These are phyloP conservation scores for Trichodelitschia bisporula DNA, from an alignment of 495 filamentous ascomycete species.

Conservation along the genomic window DNA sequence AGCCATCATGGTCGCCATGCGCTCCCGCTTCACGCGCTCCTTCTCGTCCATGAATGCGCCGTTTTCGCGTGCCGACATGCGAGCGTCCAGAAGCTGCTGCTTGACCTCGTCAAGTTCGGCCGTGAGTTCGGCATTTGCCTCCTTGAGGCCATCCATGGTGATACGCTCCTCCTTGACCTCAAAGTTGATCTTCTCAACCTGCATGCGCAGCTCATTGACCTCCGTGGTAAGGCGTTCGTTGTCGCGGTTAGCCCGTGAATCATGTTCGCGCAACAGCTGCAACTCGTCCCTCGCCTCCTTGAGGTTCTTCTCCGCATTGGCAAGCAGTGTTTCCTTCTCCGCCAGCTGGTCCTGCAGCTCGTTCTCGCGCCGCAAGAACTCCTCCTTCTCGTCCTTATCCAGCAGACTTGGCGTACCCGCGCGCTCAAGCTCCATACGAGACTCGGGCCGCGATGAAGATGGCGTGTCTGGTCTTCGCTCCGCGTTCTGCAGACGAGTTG, in stretches of 20 bases:
- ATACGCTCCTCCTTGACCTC: conserved; percentile 92
- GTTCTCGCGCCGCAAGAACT: conserved; percentile 86
- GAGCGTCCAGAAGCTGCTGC: conserved; percentile 83
- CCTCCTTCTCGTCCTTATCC: conserved; percentile 91
- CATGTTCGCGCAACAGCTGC: conserved; percentile 53
- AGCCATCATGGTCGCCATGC: conserved; percentile 99
- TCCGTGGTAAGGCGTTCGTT: conserved; percentile 69
- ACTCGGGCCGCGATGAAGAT: conserved; percentile 48
- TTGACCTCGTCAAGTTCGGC: conserved; percentile 84
- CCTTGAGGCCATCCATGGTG: conserved; percentile 91
- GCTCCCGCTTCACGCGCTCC: conserved; percentile 93
- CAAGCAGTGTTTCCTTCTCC: conserved; percentile 68
- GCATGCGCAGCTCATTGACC: conserved; percentile 81
- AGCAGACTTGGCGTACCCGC: conserved; percentile 68
- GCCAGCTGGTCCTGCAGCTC: conserved; percentile 90
- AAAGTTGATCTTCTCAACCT: conserved; percentile 79
- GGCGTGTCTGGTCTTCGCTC: conserved; percentile 33
- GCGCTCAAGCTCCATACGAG: conserved; percentile 61
- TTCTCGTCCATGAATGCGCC: conserved; percentile 76
- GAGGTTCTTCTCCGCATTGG: conserved; percentile 49
- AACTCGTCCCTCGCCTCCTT: conserved; percentile 68
- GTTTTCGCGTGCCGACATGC: conserved; percentile 87
- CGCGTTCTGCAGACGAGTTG: conserved; percentile 46
- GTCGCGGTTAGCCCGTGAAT: conserved; percentile 52
- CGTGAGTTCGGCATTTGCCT: conserved; percentile 82